These are phyloP conservation scores for Tylopilus cervinicoccineus DNA, from an alignment of 768 basidiomycete genomes.

Conservation along the genomic window DNA sequence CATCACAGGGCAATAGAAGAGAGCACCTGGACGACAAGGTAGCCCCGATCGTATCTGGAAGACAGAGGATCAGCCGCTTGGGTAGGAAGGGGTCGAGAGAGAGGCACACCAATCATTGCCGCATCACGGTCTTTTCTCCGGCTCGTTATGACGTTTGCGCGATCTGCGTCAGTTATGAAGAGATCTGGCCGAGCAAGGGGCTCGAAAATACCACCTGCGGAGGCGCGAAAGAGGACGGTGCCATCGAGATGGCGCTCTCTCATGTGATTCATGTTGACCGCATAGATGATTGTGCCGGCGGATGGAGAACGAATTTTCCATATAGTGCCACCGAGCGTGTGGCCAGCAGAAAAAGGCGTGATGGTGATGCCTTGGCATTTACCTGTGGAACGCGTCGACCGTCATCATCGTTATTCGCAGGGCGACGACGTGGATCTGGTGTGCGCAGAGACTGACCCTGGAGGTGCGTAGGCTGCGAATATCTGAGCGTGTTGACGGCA, in stretches of 20 bases:
- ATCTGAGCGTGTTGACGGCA: conserved; percentile 85
- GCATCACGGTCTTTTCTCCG: conserved; percentile 88
- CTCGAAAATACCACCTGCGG: conserved; percentile 78
- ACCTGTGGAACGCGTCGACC: conserved; percentile 39
- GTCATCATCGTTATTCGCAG: neutral
- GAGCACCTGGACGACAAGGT: conserved; percentile 80
- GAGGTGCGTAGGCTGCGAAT: conserved; percentile 93
- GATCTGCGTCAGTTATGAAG: conserved; percentile 89
- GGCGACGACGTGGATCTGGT: conserved; percentile 3
- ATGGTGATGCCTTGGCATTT: conserved; percentile 92
- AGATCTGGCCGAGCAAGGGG: conserved; percentile 87
- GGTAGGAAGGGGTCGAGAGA: neutral
- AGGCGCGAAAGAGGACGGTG: conserved; percentile 76
- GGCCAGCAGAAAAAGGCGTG: conserved; percentile 92
- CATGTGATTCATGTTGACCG: conserved; percentile 95
- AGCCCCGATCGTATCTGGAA: conserved; percentile 78
- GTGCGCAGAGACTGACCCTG: conserved; percentile 56
- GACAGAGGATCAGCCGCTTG: neutral
- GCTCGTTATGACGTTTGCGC: conserved; percentile 77
- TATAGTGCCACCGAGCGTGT: conserved; percentile 93
- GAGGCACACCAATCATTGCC: conserved; percentile 70
- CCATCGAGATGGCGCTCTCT: conserved; percentile 93
- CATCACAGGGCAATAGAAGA: conserved; percentile 87
- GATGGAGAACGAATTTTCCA: conserved; percentile 99
- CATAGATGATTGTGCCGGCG: conserved; percentile 92